phyloP scores from a whole-genome alignment of 805 yeast species.

The Millerago galiae region DNA sequence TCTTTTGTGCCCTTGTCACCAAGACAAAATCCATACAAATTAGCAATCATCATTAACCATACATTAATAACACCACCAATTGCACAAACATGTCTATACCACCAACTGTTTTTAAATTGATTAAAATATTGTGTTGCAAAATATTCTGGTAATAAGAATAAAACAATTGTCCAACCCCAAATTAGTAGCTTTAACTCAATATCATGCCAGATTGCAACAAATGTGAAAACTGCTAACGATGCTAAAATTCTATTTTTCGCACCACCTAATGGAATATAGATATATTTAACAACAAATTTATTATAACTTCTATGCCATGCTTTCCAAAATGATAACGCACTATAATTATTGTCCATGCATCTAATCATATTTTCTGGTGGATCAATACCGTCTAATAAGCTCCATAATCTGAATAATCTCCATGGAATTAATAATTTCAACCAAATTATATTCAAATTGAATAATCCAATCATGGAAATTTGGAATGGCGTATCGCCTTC shows the following conservation, averaged over 20 bases:
- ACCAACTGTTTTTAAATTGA: constrained; percentile 40
- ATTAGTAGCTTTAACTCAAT: constrained; percentile 76
- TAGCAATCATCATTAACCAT: constrained; percentile 98
- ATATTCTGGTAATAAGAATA: constrained; percentile 84
- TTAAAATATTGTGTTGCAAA: constrained; percentile 42
- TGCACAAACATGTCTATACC: constrained; percentile 82
- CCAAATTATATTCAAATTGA: constrained; percentile 90
- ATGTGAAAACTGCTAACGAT: constrained; percentile 80
- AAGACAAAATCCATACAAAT: constrained; percentile 88
- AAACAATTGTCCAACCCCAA: constrained; percentile 95
- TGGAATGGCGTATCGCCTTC: constrained; percentile 84
- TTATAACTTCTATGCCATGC: constrained; percentile 97
- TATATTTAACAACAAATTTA: constrained; percentile 82
- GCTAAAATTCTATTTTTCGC: constrained; percentile 63
- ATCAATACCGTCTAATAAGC: constrained; percentile 85
- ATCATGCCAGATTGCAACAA: constrained; percentile 98
- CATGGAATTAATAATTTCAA: constrained; percentile 89
- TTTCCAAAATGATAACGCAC: constrained; percentile 95
- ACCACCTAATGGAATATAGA: constrained; percentile 91
- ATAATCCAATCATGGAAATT: constrained; percentile 88
- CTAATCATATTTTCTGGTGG: constrained; percentile 98
- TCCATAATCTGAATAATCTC: constrained; percentile 93
- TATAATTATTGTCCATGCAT: constrained; percentile 90
- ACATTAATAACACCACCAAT: constrained; percentile 83
- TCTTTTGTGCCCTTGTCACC: constrained; percentile 79